phyloP scores from a whole-genome alignment of 177 flowering plant genomes.

The Vitis hybrid region DNA sequence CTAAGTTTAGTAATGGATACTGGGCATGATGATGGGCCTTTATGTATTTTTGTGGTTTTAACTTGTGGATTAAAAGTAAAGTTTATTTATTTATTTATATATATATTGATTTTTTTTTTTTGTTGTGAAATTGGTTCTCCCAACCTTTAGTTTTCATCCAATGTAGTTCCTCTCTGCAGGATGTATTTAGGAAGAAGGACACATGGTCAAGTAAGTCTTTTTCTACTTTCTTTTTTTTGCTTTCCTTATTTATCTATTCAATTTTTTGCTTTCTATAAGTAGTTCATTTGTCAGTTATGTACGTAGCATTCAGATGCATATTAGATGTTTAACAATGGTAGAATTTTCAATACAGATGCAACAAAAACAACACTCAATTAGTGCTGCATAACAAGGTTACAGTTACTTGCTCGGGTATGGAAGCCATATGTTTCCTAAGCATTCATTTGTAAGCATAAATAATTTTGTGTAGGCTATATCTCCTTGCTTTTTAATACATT shows the following conservation, averaged over 20 bases:
- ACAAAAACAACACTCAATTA: conserved; percentile 23
- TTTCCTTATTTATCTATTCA: not conserved
- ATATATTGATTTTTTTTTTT: not conserved
- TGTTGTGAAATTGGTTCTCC: not conserved
- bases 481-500: too few relatives aligned
- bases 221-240: not conserved
- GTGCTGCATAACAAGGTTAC: conserved; percentile 44
- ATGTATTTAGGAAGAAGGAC: conserved; percentile 24
- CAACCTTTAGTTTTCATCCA: not conserved
- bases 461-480: not conserved
- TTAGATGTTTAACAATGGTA: not conserved
- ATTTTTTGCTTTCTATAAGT: too few relatives aligned
- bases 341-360: conserved; percentile 19
- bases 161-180: conserved; percentile 37
- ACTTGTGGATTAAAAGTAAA: too few relatives aligned
- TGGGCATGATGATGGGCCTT: too few relatives aligned
- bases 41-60: too few relatives aligned
- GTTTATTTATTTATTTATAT: not conserved
- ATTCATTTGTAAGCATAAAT: conserved; percentile 47
- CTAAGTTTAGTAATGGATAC: too few relatives aligned
- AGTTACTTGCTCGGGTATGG: conserved; percentile 48
- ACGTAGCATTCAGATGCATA: too few relatives aligned
- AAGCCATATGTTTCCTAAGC: conserved; percentile 54
- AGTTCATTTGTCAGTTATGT: too few relatives aligned
- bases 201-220: conserved; percentile 44